A percentile compares a stretch with the other conserved stretches of the same genome.
These are phyloP conservation scores for Alternaria dauci DNA, from an alignment of 2,329 filamentous ascomycete species.

Conservation along the genomic window DNA sequence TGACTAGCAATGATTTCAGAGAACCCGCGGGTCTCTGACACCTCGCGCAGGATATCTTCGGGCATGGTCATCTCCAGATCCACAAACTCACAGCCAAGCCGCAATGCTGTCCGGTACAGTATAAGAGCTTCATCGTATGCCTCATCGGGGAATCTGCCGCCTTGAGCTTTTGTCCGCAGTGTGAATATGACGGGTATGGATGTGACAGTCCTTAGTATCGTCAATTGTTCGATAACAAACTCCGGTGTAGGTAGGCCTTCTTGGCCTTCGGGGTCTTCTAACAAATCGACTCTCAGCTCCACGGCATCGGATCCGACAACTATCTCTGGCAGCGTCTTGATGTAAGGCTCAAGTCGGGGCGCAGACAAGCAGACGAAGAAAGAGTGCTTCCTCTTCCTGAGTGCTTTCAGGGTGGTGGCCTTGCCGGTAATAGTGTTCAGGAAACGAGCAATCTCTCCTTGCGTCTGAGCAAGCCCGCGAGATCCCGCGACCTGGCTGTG, in stretches of 20 bases:
- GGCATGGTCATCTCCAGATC: constrained; percentile 92
- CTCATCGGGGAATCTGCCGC: constrained; percentile 84
- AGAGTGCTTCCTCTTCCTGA: constrained; percentile 73
- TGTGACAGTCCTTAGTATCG: constrained; percentile 75
- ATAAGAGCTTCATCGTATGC: constrained; percentile 73
- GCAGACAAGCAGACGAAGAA: constrained; percentile 95
- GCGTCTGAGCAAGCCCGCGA: constrained; percentile 60
- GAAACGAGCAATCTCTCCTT: constrained; percentile 78
- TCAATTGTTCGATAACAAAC: constrained; percentile 82
- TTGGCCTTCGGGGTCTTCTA: constrained; percentile 72
- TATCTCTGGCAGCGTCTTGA: constrained; percentile 73
- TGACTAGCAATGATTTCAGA: constrained; percentile 94
- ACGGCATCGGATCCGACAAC: constrained; percentile 90
- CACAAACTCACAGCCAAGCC: constrained; percentile 88
- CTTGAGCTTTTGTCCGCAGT: constrained; percentile 83
- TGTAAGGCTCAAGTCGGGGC: constrained; percentile 72
- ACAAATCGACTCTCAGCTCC: constrained; percentile 89
- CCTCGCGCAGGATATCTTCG: constrained; percentile 73
- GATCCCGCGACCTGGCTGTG: constrained; percentile 75
- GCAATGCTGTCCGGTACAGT: constrained; percentile 80
- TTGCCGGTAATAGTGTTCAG: constrained; percentile 72
- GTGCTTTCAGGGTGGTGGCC: constrained; percentile 61
- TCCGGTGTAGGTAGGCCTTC: constrained; percentile 71
- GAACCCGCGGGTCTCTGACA: constrained; percentile 73
- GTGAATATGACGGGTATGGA: constrained; percentile 91